Conservation (phyloP, 2,329 filamentous ascomycete genomes). For the Ceratocystis huliohia region DNA sequence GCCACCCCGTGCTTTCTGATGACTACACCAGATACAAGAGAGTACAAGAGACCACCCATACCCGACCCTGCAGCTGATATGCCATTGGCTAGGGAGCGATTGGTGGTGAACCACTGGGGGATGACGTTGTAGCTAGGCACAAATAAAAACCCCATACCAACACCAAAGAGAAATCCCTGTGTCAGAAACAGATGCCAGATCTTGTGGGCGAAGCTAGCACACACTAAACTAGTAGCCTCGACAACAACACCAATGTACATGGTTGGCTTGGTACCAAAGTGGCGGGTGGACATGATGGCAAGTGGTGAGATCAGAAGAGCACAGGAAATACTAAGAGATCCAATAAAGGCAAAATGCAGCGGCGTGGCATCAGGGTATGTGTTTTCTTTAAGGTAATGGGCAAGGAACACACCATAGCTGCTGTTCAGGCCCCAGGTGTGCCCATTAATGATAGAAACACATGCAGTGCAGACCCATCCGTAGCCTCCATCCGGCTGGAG, state of each 20-base stretch:
- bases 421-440: constrained; percentile 65
- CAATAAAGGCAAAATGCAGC: constrained; percentile 66
- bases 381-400: constrained; percentile 43
- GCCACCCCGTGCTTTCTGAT: constrained; percentile 49
- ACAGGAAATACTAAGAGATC: constrained; percentile 31
- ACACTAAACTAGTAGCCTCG: constrained; percentile 52
- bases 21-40: constrained; percentile 54
- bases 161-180: constrained; percentile 65
- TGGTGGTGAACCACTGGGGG: constrained; percentile 61
- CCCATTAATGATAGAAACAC: constrained; percentile 43
- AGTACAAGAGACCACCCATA: constrained; percentile 60
- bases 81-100: constrained; percentile 56
- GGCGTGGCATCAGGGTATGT: constrained; percentile 50
- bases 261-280: constrained; percentile 50
- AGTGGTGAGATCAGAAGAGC: constrained; percentile 57
- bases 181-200: constrained; percentile 67
- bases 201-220: constrained; percentile 52
- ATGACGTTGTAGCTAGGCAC: constrained; percentile 54
- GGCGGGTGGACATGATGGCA: constrained; percentile 47
- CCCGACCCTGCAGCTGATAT: constrained; percentile 57
- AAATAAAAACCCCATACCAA: constrained; percentile 66
- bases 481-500: constrained; percentile 48
- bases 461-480: constrained; percentile 34
- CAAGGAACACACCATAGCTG: constrained; percentile 40
- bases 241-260: constrained; percentile 53